These are phyloP conservation scores for Leucosporidium scottii DNA, from an alignment of 768 basidiomycete genomes.

Conservation along the genomic window DNA sequence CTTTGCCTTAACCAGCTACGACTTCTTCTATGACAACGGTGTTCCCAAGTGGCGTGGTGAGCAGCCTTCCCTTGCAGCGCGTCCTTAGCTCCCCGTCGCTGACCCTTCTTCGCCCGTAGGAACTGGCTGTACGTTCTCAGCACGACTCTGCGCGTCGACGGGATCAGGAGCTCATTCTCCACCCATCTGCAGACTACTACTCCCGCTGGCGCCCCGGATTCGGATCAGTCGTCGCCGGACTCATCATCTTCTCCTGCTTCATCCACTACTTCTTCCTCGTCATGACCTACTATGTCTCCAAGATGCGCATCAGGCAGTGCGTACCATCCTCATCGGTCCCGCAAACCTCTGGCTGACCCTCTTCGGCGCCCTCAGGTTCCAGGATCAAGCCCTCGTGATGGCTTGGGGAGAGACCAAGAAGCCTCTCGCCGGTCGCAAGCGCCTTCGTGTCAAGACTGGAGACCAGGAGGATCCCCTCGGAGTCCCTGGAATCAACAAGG, in stretches of 20 bases:
- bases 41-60: constrained; percentile 85
- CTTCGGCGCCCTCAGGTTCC: constrained; percentile 11
- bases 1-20: constrained; percentile 53
- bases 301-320: constrained; percentile 60
- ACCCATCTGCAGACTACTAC: constrained; percentile 81
- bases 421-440: constrained; percentile 45
- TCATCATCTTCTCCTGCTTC: constrained; percentile 65
- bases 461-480: constrained; percentile 46
- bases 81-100: background rate
- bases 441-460: constrained; percentile 51
- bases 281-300: constrained; percentile 68
- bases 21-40: constrained; percentile 89
- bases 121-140: constrained; percentile 31
- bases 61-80: constrained; percentile 2
- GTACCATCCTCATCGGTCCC: constrained; percentile 34
- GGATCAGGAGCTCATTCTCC: background rate
- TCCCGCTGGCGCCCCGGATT: constrained; percentile 91
- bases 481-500: constrained; percentile 51
- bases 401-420: constrained; percentile 71
- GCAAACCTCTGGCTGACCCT: background rate
- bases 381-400: constrained; percentile 54
- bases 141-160: background rate
- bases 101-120: constrained; percentile 12
- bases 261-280: constrained; percentile 74
- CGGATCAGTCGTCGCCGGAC: constrained; percentile 68